phyloP scores from a whole-genome alignment of 345 rosid species.

The Arabidopsis thaliana region DNA sequence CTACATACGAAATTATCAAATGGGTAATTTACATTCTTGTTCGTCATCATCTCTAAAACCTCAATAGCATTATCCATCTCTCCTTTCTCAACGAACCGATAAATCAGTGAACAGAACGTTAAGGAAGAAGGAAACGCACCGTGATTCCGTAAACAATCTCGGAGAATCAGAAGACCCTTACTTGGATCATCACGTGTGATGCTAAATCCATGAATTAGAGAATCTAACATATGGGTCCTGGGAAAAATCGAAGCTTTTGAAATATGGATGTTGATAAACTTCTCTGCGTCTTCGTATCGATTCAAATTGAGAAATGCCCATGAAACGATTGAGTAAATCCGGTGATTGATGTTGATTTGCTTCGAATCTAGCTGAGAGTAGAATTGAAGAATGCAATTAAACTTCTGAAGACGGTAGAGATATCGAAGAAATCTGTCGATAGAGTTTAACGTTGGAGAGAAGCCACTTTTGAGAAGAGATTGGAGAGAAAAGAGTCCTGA shows the following conservation, averaged over 20 bases:
- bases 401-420: constrained; percentile 38
- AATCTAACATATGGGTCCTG: constrained; percentile 52
- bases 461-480: constrained; percentile 45
- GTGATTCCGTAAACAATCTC: constrained; percentile 53
- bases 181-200: constrained; percentile 51
- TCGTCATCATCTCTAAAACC: constrained; percentile 69
- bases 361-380: constrained; percentile 41
- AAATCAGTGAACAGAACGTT: constrained; percentile 62
- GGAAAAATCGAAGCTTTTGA: constrained; percentile 48
- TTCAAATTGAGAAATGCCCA: constrained; percentile 60
- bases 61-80: constrained; percentile 61
- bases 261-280: constrained; percentile 52
- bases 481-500: constrained; percentile 37
- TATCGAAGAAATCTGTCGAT: constrained; percentile 32
- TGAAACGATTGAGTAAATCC: constrained; percentile 54
- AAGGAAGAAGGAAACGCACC: constrained; percentile 66
- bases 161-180: constrained; percentile 55
- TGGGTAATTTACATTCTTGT: constrained; percentile 54
- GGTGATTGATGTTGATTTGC: constrained; percentile 30
- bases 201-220: constrained; percentile 59
- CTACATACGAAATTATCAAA: constrained; percentile 76
- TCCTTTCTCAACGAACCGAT: constrained; percentile 56
- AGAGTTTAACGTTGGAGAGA: constrained; percentile 39
- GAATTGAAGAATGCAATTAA: constrained; percentile 30
- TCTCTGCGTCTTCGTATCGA: constrained; percentile 65